Evolutionary conservation across 192 early-diverging fungal genomes (phyloP).

Genomic region (Umbelopsis sp.): DNA sequence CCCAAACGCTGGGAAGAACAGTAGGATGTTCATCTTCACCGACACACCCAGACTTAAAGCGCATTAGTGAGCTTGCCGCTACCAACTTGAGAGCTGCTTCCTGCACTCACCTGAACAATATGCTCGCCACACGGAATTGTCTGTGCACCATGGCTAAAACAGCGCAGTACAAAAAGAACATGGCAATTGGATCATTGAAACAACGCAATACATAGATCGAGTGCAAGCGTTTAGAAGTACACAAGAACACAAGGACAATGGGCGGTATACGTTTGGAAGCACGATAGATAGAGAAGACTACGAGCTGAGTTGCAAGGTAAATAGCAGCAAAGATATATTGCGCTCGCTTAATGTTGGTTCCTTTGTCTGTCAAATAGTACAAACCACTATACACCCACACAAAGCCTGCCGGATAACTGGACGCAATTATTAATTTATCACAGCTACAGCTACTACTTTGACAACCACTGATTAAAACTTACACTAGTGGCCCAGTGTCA

Average conservation of each 20-base stretch:
- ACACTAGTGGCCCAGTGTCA: conserved; percentile 93
- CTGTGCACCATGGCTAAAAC: conserved; percentile 63
- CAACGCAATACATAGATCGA: conserved; percentile 91
- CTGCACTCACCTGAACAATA: conserved; percentile 66
- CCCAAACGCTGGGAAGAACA: conserved; percentile 89
- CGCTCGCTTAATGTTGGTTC: conserved; percentile 68
- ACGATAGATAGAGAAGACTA: conserved; percentile 73
- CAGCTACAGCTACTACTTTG: background rate
- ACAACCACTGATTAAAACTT: conserved; percentile 21
- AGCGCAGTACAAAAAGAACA: conserved; percentile 77
- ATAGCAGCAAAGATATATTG: conserved; percentile 86
- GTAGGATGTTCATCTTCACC: conserved; percentile 94
- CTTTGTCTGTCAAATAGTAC: conserved; percentile 68
- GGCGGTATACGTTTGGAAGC: conserved; percentile 61
- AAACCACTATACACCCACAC: conserved; percentile 83
- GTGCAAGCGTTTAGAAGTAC: conserved; percentile 83
- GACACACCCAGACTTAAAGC: conserved; percentile 74
- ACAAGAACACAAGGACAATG: conserved; percentile 62
- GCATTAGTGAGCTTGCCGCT: background rate
- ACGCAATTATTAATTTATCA: background rate
- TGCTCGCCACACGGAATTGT: conserved; percentile 52
- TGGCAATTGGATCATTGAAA: conserved; percentile 93
- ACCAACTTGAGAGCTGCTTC: background rate
- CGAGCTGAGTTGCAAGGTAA: conserved; percentile 66
- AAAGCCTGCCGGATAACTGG: conserved; percentile 91